A percentile compares a stretch with the other conserved stretches of the same genome.
Evolutionary conservation across 306 rosid genomes (phyloP).

Genomic region (Cicer cuneatum): DNA sequence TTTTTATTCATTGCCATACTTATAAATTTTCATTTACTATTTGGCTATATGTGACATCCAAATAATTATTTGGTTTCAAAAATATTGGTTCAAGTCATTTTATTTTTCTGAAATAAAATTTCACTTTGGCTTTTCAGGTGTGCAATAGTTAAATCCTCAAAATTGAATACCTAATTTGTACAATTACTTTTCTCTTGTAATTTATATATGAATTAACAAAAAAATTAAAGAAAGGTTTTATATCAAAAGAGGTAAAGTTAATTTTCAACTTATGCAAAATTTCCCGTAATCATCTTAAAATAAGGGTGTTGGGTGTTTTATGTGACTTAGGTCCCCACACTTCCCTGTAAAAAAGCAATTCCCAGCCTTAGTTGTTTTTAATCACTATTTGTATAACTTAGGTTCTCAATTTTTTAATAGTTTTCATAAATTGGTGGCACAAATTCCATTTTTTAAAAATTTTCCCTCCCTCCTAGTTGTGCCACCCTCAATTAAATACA

Average conservation of each 20-base stretch:
- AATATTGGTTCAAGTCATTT: too few relatives aligned
- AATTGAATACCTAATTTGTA: not conserved
- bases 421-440: not conserved
- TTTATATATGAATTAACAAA: not conserved
- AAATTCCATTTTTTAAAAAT: not conserved
- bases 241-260: not conserved
- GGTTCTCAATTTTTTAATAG: not conserved
- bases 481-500: constrained; percentile 14
- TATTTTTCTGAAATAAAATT: too few relatives aligned
- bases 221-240: not conserved
- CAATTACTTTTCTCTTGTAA: not conserved
- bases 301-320: not conserved
- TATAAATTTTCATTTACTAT: not conserved
- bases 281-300: not conserved
- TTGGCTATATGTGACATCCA: not conserved
- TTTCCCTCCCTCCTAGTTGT: not conserved
- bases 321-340: not conserved
- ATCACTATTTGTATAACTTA: not conserved
- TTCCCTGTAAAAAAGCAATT: not conserved
- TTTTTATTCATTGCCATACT: not conserved
- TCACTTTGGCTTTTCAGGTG: too few relatives aligned
- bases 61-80: too few relatives aligned
- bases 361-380: not conserved
- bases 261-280: not conserved
- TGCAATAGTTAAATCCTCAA: not conserved